Evolutionary conservation across 345 rosid species (phyloP).

Genomic region (Pseudoturritis turrita): DNA sequence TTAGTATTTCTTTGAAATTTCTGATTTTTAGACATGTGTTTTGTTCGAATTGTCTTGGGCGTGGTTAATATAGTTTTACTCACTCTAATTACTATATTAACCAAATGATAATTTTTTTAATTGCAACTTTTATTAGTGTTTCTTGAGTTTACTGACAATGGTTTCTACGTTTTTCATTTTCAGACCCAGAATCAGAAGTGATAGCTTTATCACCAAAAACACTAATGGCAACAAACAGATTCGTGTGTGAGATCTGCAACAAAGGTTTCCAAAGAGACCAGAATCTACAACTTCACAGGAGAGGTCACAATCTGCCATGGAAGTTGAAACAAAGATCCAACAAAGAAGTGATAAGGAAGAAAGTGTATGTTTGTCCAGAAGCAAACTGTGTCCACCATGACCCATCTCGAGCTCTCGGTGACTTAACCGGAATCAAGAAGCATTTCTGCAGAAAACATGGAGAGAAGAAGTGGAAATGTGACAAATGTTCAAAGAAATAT

Average conservation of each 20-base stretch:
- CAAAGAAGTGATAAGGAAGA: constrained; percentile 51
- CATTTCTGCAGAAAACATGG: constrained; percentile 93
- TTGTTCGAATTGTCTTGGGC: neutral
- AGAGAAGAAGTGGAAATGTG: constrained; percentile 97
- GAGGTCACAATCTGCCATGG: constrained; percentile 94
- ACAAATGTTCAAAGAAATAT: constrained; percentile 82
- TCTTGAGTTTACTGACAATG: neutral
- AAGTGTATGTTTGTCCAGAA: constrained; percentile 68
- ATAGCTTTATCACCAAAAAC: constrained; percentile 79
- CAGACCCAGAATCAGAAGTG: constrained; percentile 91
- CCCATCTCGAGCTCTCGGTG: constrained; percentile 90
- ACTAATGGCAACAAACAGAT: constrained; percentile 73
- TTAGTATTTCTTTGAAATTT: neutral
- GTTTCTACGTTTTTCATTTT: neutral
- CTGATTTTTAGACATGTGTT: neutral
- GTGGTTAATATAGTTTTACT: neutral
- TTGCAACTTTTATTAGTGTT: neutral
- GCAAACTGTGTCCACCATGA: constrained; percentile 81
- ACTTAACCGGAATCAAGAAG: constrained; percentile 94
- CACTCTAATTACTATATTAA: neutral
- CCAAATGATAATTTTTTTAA: neutral
- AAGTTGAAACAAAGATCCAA: constrained; percentile 78
- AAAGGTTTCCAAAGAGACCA: constrained; percentile 92
- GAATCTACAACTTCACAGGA: constrained; percentile 76
- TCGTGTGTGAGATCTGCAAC: constrained; percentile 84